Evolutionary conservation across 345 rosid genomes (phyloP), one percentile per base, ranked within the genome.

Genomic region (Mangifera indica): DNA sequence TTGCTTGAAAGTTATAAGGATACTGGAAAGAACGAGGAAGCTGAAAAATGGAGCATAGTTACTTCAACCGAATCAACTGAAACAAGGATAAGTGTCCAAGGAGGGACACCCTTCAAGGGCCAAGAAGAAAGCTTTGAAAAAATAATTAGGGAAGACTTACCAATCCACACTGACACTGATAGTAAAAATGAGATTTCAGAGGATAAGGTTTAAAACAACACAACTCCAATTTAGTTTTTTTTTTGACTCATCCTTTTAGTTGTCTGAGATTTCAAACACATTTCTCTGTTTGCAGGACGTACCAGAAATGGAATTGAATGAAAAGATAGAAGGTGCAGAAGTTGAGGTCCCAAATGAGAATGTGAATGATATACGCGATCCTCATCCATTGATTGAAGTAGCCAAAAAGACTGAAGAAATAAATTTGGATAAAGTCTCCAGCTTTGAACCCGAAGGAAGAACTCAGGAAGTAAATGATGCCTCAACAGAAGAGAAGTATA

Each of bases 391-490:
- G n/a, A n/a, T n/a, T n/a, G n/a, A n/a, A n/a, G n/a, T n/a, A n/a
- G n/a, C n/a, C n/a, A n/a, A n/a, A n/a, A n/a, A n/a, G n/a, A n/a
- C n/a, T n/a, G n/a, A n/a, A n/a, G n/a, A n/a, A n/a, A n/a, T n/a
- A n/a, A n/a, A n/a, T n/a, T n/a, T n/a, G n/a, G n/a, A n/a, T n/a
- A n/a, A n/a, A n/a, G n/a, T n/a, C n/a, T n/a, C n/a, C n/a, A n/a
- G n/a, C n/a, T n/a, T n/a, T n/a, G 32, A 76, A 65, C 65, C 79
- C 24, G 61, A 70, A 66, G 78, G 61, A 29, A 69, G 48, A 51
- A 29, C 11, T 55, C 46, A 60, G 52, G 64, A 74, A 69, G 67
- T 48, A 26, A 46, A 49, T 32, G 65, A 37, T 62, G 22, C 22
- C 18, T 37, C 67, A 26, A 37, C 0, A 22, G 60, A 63, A 10